Conservation (phyloP, 768 basidiomycete species). For the Holtermanniella nyarrowii region DNA sequence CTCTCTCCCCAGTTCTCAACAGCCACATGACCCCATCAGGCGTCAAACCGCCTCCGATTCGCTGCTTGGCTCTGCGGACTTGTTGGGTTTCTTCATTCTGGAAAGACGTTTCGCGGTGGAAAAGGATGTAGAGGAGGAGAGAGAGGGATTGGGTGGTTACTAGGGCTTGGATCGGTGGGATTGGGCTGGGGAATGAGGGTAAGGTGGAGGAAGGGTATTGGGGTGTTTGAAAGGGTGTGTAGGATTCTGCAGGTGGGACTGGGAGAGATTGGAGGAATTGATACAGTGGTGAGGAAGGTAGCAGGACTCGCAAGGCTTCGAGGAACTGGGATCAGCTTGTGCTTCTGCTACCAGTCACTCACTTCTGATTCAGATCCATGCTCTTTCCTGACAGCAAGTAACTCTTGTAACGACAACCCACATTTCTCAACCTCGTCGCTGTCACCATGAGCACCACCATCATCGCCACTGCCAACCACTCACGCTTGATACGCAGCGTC, state of each 20-base stretch:
- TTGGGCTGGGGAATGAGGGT: slow-evolving; percentile 55
- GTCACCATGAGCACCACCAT: not conserved
- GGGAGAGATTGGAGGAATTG: slow-evolving; percentile 57
- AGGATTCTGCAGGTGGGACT: slow-evolving; percentile 46
- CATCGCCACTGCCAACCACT: slow-evolving; percentile 17
- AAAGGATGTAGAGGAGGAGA: slow-evolving; percentile 60
- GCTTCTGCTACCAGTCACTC: slow-evolving; percentile 5
- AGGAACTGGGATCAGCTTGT: slow-evolving; percentile 49
- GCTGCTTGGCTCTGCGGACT: slow-evolving; percentile 63
- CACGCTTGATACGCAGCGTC: slow-evolving; percentile 54
- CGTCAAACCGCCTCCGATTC: slow-evolving; percentile 48
- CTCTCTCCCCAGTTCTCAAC: slow-evolving; percentile 24
- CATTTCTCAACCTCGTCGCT: slow-evolving; percentile 70
- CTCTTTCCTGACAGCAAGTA: slow-evolving; percentile 54
- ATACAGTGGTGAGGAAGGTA: slow-evolving; percentile 63
- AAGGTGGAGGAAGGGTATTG: slow-evolving; percentile 46
- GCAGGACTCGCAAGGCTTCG: slow-evolving; percentile 55
- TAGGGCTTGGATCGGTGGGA: slow-evolving; percentile 47
- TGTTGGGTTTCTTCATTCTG: slow-evolving; percentile 48
- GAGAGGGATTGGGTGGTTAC: slow-evolving; percentile 62
- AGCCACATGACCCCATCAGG: slow-evolving; percentile 27
- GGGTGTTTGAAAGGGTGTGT: slow-evolving; percentile 28
- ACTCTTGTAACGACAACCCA: slow-evolving; percentile 68
- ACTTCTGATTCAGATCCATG: slow-evolving; percentile 57
- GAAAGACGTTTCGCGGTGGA: slow-evolving; percentile 15